Evolutionary conservation across 148 eudicot species (phyloP).

Genomic region (Rhododendron ferrugineum): DNA sequence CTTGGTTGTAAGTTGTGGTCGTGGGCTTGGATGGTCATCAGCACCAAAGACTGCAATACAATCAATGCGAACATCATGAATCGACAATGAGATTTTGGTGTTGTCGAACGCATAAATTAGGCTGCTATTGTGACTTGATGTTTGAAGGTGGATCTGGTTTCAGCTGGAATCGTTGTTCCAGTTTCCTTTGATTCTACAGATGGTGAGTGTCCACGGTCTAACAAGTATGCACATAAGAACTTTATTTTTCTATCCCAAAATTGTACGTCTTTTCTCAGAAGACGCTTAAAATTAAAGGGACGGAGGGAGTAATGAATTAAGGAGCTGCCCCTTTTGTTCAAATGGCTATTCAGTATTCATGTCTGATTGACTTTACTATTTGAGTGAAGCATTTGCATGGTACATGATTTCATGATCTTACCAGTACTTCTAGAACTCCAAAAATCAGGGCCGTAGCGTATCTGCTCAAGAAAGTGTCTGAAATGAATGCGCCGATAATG

Average conservation of each 20-base stretch:
- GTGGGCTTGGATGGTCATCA: slow-evolving; percentile 53
- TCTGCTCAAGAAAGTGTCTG: slow-evolving; percentile 38
- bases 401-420: background rate
- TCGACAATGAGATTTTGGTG: background rate
- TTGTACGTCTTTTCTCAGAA: too few species aligned
- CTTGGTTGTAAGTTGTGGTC: slow-evolving; percentile 20
- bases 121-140: too few species aligned
- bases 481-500: slow-evolving; percentile 39
- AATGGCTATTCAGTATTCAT: too few species aligned
- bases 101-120: too few species aligned
- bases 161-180: too few species aligned
- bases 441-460: slow-evolving; percentile 30
- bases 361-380: background rate
- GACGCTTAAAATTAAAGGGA: too few species aligned
- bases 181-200: too few species aligned
- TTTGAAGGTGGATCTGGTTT: too few species aligned
- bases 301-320: background rate
- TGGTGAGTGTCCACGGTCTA: too few species aligned
- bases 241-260: too few species aligned
- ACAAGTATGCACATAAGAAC: too few species aligned
- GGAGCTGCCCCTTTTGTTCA: too few species aligned
- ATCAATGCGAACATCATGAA: background rate
- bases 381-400: background rate
- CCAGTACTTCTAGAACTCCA: slow-evolving; percentile 37
- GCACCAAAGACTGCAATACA: slow-evolving; percentile 21